Evolutionary conservation across 441 rosid species (phyloP).

Genomic region (Gossypium trilobum): DNA sequence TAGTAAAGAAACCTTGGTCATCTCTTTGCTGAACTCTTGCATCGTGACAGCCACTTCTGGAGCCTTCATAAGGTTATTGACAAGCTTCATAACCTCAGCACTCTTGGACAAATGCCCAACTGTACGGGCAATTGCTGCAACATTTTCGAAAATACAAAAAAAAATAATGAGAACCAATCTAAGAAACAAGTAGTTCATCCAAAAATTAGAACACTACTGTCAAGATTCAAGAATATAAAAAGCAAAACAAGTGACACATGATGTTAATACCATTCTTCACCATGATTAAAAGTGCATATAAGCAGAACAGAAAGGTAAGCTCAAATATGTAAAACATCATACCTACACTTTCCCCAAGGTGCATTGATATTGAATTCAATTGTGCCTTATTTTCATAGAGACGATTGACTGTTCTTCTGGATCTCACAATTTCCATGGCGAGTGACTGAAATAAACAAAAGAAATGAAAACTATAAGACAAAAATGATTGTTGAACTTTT

Average conservation of each 20-base stretch:
- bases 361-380: conserved; percentile 90
- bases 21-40: conserved; percentile 90
- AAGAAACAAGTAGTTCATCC: neutral
- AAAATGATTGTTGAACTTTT: neutral
- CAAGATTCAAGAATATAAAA: neutral
- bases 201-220: neutral
- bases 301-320: neutral
- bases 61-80: conserved; percentile 86
- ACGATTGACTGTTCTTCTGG: conserved; percentile 74
- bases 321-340: conserved; percentile 23
- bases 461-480: neutral
- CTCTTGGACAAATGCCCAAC: conserved; percentile 87
- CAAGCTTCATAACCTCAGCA: conserved; percentile 93
- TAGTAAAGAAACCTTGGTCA: conserved; percentile 57
- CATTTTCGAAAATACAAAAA: neutral
- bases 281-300: neutral
- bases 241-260: neutral
- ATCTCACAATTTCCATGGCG: conserved; percentile 71
- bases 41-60: conserved; percentile 83
- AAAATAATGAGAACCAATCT: neutral
- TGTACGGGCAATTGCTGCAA: conserved; percentile 79
- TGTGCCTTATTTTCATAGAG: conserved; percentile 85
- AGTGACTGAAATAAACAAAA: conserved; percentile 45
- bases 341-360: conserved; percentile 95
- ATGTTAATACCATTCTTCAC: neutral